A percentile compares a stretch with the other conserved stretches of the same genome.
These are phyloP conservation scores for Apiospora marii DNA, from an alignment of 2,329 filamentous ascomycete genomes.

Conservation along the genomic window DNA sequence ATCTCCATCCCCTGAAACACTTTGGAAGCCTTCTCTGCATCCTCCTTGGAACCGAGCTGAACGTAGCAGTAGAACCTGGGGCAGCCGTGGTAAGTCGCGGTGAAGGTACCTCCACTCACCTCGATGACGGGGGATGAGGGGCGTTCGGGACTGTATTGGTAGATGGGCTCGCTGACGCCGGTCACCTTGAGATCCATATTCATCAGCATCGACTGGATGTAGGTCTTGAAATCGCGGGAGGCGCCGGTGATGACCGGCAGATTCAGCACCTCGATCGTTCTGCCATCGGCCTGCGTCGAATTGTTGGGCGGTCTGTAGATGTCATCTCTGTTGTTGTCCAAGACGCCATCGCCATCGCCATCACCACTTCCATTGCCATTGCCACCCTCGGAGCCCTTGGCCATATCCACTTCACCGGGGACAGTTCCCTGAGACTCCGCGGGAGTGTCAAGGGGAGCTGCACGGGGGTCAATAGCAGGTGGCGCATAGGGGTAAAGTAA, in stretches of 20 bases:
- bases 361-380: too few relatives aligned
- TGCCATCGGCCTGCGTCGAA: background rate
- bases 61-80: slow-evolving; percentile 17
- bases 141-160: background rate
- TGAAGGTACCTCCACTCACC: background rate
- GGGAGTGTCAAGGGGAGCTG: background rate
- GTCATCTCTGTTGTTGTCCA: background rate
- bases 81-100: background rate
- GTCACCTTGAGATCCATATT: background rate
- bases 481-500: background rate
- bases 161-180: slow-evolving; percentile 7
- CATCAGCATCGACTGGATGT: background rate
- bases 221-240: background rate
- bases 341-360: background rate
- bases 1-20: background rate
- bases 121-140: background rate
- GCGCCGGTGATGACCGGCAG: background rate
- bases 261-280: slow-evolving; percentile 6
- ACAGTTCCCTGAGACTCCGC: background rate
- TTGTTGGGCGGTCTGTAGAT: background rate
- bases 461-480: background rate
- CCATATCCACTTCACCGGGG: background rate
- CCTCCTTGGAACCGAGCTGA: background rate
- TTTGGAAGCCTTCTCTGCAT: background rate
- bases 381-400: too few relatives aligned